A percentile compares a stretch with the other conserved stretches of the same genome.
These are phyloP conservation scores for Tetraselmis chui DNA, from an alignment of 139 green algal species.

Conservation along the genomic window DNA sequence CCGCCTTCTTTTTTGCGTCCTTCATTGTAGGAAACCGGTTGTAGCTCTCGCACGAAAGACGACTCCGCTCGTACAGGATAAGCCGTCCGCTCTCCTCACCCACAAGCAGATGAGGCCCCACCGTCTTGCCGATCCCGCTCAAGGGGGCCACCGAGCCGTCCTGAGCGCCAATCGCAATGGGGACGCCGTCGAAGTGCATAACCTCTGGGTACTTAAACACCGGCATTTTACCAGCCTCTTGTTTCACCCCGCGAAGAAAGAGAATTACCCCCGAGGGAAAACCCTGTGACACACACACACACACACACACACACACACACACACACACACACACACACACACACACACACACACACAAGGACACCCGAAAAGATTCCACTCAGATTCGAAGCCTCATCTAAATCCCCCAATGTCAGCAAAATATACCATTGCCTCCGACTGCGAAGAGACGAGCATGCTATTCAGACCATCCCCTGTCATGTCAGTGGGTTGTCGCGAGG, in stretches of 20 bases:
- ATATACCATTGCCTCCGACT: no score
- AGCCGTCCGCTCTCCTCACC: constrained; percentile 15
- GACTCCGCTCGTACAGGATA: constrained; percentile 17
- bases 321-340: no score
- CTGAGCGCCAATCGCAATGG: constrained; percentile 8
- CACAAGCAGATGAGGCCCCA: constrained; percentile 16
- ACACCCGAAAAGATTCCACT: no score
- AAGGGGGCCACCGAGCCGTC: background rate
- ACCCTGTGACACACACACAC: no score
- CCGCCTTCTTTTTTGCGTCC: background rate
- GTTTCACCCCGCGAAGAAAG: background rate
- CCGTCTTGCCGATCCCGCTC: constrained; percentile 2
- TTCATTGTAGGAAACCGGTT: constrained; percentile 15
- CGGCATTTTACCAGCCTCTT: constrained; percentile 6
- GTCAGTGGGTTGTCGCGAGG: no score
- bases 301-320: no score
- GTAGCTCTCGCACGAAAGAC: constrained; percentile 16
- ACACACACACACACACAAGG: no score
- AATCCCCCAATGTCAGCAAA: no score
- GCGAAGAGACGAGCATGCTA: no score
- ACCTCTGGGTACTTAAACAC: constrained; percentile 12
- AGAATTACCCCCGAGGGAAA: background rate
- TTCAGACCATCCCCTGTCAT: no score
- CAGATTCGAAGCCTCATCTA: no score
- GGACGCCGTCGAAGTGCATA: constrained; percentile 15